These are phyloP conservation scores for Aspergillus cejpii DNA, from an alignment of 2,329 filamentous ascomycete species.

Conservation along the genomic window DNA sequence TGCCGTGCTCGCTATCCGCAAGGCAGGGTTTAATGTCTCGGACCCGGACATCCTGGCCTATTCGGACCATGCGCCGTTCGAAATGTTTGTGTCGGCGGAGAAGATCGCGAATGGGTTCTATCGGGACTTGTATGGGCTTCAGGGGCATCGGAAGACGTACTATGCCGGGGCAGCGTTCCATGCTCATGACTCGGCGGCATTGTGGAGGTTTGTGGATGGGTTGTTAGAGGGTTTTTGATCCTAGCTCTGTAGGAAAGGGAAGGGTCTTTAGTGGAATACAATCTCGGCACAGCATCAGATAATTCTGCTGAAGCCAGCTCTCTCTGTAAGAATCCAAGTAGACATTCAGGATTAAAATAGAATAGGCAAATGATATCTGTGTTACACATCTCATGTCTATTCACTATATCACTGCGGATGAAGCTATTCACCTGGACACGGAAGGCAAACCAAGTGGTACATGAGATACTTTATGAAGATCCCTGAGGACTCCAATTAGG, in stretches of 20 bases:
- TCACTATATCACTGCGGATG: too few relatives aligned
- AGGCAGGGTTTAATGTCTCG: not conserved
- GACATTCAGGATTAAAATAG: too few relatives aligned
- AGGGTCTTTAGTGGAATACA: too few relatives aligned
- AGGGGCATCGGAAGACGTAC: slow-evolving; percentile 35
- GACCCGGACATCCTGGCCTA: slow-evolving; percentile 13
- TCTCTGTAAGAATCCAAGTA: too few relatives aligned
- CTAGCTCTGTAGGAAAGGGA: too few relatives aligned
- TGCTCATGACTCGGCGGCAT: slow-evolving; percentile 5
- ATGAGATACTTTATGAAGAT: too few relatives aligned
- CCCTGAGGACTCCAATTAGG: too few relatives aligned
- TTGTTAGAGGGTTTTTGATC: too few relatives aligned
- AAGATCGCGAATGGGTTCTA: slow-evolving; percentile 34
- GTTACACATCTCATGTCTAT: not conserved
- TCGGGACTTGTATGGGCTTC: slow-evolving; percentile 32
- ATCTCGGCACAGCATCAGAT: too few relatives aligned
- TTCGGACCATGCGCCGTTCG: slow-evolving; percentile 22
- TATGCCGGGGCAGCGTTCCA: slow-evolving; percentile 32
- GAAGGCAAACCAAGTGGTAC: too few relatives aligned
- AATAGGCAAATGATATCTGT: not conserved
- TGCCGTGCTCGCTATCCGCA: slow-evolving; percentile 3
- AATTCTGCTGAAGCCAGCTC: not conserved
- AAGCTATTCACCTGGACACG: too few relatives aligned
- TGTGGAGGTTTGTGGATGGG: not conserved
- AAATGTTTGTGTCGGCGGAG: slow-evolving; percentile 25